Conservation (phyloP, 495 filamentous ascomycete species). For the Penicillium psychrofluorescens region DNA sequence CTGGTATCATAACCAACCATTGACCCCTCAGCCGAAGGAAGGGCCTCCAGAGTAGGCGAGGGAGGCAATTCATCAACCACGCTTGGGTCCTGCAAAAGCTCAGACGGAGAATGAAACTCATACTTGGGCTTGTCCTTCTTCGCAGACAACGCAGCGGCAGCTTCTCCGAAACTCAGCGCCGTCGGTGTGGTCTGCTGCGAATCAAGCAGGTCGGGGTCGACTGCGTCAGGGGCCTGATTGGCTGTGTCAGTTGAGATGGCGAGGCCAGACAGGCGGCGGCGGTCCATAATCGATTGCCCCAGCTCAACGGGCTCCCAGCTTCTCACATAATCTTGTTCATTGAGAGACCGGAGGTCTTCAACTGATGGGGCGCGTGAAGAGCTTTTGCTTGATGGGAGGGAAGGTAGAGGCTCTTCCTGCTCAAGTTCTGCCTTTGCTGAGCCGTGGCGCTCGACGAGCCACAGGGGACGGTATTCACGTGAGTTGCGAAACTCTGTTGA, state of each 20-base stretch:
- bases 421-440: constrained; percentile 30
- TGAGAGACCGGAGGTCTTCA: constrained; percentile 29
- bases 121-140: constrained; percentile 31
- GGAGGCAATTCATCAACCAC: constrained; percentile 18
- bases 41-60: constrained; percentile 15
- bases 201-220: constrained; percentile 12
- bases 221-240: constrained; percentile 1
- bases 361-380: constrained; percentile 37
- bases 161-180: constrained; percentile 7
- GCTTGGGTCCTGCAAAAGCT: constrained; percentile 32
- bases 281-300: constrained; percentile 13
- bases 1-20: constrained; percentile 18
- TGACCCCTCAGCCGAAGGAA: constrained; percentile 34
- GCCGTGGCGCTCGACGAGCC: constrained; percentile 42
- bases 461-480: constrained; percentile 42
- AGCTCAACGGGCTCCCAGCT: constrained; percentile 27
- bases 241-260: constrained; percentile 15
- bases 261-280: constrained; percentile 11
- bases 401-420: constrained; percentile 34
- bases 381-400: constrained; percentile 43
- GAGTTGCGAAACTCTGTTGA: constrained; percentile 42
- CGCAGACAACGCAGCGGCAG: background rate
- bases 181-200: constrained; percentile 23
- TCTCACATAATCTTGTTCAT: constrained; percentile 20
- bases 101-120: constrained; percentile 41